Evolutionary conservation across 1,284 basidiomycete genomes (phyloP).

Genomic region (Porodaedalea pini): DNA sequence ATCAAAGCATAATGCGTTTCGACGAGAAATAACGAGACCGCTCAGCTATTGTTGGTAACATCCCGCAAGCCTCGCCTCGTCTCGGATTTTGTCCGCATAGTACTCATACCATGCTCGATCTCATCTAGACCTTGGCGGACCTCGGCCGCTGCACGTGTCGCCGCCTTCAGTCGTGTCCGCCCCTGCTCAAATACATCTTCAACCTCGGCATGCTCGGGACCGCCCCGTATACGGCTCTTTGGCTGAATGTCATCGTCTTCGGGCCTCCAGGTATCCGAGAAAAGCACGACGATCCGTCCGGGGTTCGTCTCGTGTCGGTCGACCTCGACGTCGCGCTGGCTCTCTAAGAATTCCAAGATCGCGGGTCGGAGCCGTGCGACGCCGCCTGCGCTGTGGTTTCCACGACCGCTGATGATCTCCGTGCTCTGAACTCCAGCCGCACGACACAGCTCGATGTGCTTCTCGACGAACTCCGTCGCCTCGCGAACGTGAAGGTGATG

Average conservation of each 20-base stretch:
- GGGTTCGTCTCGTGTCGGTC: conserved; percentile 10
- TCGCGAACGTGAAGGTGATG: conserved; percentile 15
- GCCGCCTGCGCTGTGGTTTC: conserved; percentile 17
- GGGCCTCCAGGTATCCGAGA: background rate
- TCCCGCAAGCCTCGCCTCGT: background rate
- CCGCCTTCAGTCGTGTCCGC: background rate
- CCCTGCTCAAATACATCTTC: conserved; percentile 12
- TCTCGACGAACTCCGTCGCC: conserved; percentile 10
- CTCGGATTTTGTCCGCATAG: conserved; percentile 4
- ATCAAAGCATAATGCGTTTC: background rate
- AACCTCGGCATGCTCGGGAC: conserved; percentile 1
- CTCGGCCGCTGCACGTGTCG: background rate
- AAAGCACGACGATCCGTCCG: conserved; percentile 14
- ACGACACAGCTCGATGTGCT: conserved; percentile 10
- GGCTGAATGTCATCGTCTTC: background rate
- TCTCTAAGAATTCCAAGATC: conserved; percentile 3
- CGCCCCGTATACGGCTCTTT: background rate
- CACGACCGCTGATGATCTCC: conserved; percentile 15
- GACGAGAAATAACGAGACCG: background rate
- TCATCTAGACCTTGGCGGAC: conserved; percentile 7
- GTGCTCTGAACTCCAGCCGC: background rate
- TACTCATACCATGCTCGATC: conserved; percentile 10
- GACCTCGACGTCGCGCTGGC: conserved; percentile 10
- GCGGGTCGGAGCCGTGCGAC: conserved; percentile 17
- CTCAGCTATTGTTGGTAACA: background rate